Evolutionary conservation across 768 basidiomycete genomes (phyloP), one percentile per base, ranked within the genome.

Genomic region (Leccinum variicolor): DNA sequence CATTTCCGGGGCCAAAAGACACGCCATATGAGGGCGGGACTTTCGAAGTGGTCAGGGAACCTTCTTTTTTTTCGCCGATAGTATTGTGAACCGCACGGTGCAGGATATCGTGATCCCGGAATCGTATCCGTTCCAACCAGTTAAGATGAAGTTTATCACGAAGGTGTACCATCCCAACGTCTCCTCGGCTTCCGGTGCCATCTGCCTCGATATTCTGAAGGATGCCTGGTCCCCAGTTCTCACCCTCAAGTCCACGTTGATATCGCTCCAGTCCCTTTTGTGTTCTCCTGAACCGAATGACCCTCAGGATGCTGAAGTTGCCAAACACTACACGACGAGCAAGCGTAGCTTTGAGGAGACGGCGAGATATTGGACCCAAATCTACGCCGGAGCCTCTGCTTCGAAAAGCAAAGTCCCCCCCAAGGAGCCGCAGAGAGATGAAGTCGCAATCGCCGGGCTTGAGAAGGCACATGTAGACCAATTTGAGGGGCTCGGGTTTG

Each of bases 121-220:
- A 46, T 84, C 91, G 50, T 93, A 93, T 69, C 92, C 90, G 17
- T 92, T 94, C 72, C 90, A 94, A 69, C 94, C 96, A 0, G 89
- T 95, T 54, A 97, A 98, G 81, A 97, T 98, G 93, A 95, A 94
- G 72, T 98, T 98, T 75, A 86, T 96, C 60, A 98, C 95, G 36
- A 94, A 94, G 73, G 89, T 96, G 28, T 97, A 94, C 70, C 94
- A 98, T 71, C 95, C 95, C 3, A 98, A 98, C 68, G 81, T 98
- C 41, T 96, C 94, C 19, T 95, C 92, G 23, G 90, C 89, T 33
- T 93, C 91, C 3, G 95, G 95, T 50, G 94, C 92, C 47, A 98
- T 98, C 75, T 98, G 94, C 73, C 85, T 94, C 55, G 92, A 94
- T 75, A 90, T 87, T 71, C 78, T 73, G 31, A 84, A 88, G 69